phyloP scores from a whole-genome alignment of 2,329 filamentous ascomycete genomes.

The Exophiala dermatitidis region DNA sequence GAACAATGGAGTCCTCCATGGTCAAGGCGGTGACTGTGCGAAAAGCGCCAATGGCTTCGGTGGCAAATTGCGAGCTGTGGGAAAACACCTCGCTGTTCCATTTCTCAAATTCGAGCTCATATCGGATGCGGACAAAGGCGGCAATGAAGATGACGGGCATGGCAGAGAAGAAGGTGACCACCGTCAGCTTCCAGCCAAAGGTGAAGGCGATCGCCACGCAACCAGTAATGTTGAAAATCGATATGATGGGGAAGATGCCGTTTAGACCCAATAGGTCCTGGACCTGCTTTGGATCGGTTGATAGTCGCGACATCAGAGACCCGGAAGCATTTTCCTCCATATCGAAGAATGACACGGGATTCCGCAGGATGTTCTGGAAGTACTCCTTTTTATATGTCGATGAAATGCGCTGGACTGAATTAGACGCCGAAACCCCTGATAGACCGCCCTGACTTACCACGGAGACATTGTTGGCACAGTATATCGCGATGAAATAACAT shows the following conservation, averaged over 20 bases:
- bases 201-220: constrained; percentile 60
- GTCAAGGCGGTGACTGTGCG: constrained; percentile 64
- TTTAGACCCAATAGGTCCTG: constrained; percentile 46
- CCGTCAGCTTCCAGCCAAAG: constrained; percentile 69
- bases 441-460: constrained; percentile 11
- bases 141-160: constrained; percentile 46
- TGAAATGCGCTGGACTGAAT: constrained; percentile 29
- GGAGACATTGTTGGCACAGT: constrained; percentile 40
- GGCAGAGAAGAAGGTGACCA: constrained; percentile 58
- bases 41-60: constrained; percentile 66
- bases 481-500: constrained; percentile 44
- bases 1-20: constrained; percentile 58
- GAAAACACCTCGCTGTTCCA: constrained; percentile 28
- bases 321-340: constrained; percentile 43
- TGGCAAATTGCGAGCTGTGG: constrained; percentile 66
- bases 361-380: constrained; percentile 41
- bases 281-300: constrained; percentile 45
- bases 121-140: constrained; percentile 34
- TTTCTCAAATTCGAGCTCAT: constrained; percentile 22
- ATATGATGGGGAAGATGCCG: constrained; percentile 69
- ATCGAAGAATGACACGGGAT: constrained; percentile 41
- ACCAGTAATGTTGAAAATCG: constrained; percentile 59
- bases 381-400: constrained; percentile 39
- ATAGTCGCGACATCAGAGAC: constrained; percentile 42
- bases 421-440: constrained; percentile 29